Percentiles rank a stretch among this genome's conserved stretches.
These are phyloP conservation scores for Colletotrichum chlorophyti DNA, from an alignment of 2,329 filamentous ascomycete species.

Conservation along the genomic window DNA sequence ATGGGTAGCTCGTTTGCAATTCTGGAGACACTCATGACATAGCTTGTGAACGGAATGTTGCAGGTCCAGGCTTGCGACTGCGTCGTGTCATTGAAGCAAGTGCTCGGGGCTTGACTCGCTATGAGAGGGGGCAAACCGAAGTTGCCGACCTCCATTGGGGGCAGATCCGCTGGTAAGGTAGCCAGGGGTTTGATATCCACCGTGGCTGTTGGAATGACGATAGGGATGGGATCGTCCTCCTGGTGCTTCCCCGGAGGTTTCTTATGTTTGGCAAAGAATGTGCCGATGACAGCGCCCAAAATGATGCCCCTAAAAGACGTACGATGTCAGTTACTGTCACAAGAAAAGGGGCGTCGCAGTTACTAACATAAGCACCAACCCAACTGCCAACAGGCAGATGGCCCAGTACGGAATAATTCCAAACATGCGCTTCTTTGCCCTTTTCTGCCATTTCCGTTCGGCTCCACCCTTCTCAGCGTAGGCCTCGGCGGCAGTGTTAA, in stretches of 20 bases:
- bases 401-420: constrained; percentile 69
- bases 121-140: constrained; percentile 63
- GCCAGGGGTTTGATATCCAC: constrained; percentile 59
- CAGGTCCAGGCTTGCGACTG: constrained; percentile 71
- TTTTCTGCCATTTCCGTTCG: constrained; percentile 52
- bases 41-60: constrained; percentile 54
- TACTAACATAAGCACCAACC: constrained; percentile 53
- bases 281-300: constrained; percentile 63
- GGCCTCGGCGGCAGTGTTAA: constrained; percentile 56
- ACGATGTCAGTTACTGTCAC: not conserved
- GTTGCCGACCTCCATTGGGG: constrained; percentile 59
- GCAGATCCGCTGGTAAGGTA: constrained; percentile 56
- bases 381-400: constrained; percentile 55
- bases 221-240: constrained; percentile 37
- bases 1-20: constrained; percentile 35
- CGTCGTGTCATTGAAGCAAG: constrained; percentile 63
- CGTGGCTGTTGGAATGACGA: constrained; percentile 44
- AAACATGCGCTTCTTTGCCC: constrained; percentile 62
- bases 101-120: constrained; percentile 54
- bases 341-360: no score
- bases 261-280: constrained; percentile 45
- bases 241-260: constrained; percentile 32
- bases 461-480: constrained; percentile 52
- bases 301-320: constrained; percentile 51
- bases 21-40: constrained; percentile 48